Conservation (phyloP, 75 land plant genomes). For the Picea glauca region DNA sequence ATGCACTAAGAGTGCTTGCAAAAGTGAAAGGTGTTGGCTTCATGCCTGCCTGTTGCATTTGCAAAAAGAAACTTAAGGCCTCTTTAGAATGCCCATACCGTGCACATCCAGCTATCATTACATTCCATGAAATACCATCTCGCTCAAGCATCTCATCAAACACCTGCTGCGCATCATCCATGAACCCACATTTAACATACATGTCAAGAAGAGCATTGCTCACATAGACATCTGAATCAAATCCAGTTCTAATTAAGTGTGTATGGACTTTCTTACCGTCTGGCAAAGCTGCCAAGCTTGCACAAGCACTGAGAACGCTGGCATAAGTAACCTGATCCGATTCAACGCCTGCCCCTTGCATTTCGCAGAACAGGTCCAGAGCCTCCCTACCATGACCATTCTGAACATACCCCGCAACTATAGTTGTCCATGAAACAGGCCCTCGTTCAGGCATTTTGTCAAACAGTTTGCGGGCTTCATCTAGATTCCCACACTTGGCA, state of each 20-base stretch:
- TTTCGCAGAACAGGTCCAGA: conserved; percentile 23
- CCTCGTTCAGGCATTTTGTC: conserved; percentile 39
- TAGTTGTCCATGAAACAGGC: conserved; percentile 51
- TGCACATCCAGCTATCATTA: conserved; percentile 14
- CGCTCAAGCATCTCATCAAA: conserved; percentile 28
- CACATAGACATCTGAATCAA: conserved; percentile 40
- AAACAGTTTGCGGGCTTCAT: conserved; percentile 27
- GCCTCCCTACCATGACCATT: conserved; percentile 29
- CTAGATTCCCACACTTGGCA: conserved; percentile 23
- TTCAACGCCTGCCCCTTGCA: conserved; percentile 16
- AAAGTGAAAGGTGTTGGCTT: neutral
- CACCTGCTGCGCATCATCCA: conserved; percentile 33
- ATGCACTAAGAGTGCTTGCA: conserved; percentile 10
- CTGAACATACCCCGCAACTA: conserved; percentile 45
- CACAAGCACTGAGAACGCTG: conserved; percentile 37
- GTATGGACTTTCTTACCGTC: conserved; percentile 46
- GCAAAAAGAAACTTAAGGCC: too few relatives aligned
- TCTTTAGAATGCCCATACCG: too few relatives aligned
- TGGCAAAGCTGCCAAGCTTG: conserved; percentile 13
- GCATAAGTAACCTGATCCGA: conserved; percentile 34
- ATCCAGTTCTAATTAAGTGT: conserved; percentile 22
- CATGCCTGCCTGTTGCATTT: too few relatives aligned
- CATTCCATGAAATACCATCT: conserved; percentile 41
- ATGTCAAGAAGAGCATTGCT: conserved; percentile 52
- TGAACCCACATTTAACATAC: conserved; percentile 65